These are phyloP conservation scores for Venturia asperata DNA, from an alignment of 2,329 filamentous ascomycete genomes.

Conservation along the genomic window DNA sequence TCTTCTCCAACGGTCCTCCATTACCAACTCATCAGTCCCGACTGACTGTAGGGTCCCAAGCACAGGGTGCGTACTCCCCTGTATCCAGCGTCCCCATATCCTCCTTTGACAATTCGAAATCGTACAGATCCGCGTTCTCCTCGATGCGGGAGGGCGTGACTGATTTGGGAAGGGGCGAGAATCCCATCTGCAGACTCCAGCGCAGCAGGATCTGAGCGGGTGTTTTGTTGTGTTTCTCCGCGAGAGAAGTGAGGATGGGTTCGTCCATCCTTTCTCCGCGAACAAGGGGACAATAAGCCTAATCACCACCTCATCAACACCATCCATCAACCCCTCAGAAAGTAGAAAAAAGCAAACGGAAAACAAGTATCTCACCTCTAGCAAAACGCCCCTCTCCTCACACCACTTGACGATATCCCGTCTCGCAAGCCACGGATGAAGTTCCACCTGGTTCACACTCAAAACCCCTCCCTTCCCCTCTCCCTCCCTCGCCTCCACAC, in stretches of 20 bases:
- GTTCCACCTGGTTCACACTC: slow-evolving; percentile 79
- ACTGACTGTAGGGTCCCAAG: slow-evolving; percentile 51
- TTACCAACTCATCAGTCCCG: slow-evolving; percentile 27
- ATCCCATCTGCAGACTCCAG: slow-evolving; percentile 57
- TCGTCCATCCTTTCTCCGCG: slow-evolving; percentile 45
- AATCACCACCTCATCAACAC: not conserved
- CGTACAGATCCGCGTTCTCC: slow-evolving; percentile 53
- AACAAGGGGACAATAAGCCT: slow-evolving; percentile 42
- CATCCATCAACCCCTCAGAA: too few species aligned
- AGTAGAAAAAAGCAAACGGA: too few species aligned
- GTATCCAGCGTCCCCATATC: slow-evolving; percentile 53
- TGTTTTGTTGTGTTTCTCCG: slow-evolving; percentile 52
- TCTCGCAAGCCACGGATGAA: slow-evolving; percentile 83
- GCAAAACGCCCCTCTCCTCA: slow-evolving; percentile 42
- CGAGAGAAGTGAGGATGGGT: slow-evolving; percentile 43
- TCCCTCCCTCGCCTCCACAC: slow-evolving; percentile 58
- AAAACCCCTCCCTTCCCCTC: slow-evolving; percentile 62
- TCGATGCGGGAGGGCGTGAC: slow-evolving; percentile 53
- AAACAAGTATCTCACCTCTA: slow-evolving; percentile 29
- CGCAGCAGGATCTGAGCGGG: slow-evolving; percentile 52
- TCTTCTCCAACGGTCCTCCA: too few species aligned
- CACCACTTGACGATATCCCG: slow-evolving; percentile 76
- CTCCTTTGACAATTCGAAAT: slow-evolving; percentile 52
- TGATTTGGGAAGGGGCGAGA: slow-evolving; percentile 57
- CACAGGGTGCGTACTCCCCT: slow-evolving; percentile 49